These are phyloP conservation scores for Penicillium frequentans DNA, from an alignment of 2,329 filamentous ascomycete species.

Conservation along the genomic window DNA sequence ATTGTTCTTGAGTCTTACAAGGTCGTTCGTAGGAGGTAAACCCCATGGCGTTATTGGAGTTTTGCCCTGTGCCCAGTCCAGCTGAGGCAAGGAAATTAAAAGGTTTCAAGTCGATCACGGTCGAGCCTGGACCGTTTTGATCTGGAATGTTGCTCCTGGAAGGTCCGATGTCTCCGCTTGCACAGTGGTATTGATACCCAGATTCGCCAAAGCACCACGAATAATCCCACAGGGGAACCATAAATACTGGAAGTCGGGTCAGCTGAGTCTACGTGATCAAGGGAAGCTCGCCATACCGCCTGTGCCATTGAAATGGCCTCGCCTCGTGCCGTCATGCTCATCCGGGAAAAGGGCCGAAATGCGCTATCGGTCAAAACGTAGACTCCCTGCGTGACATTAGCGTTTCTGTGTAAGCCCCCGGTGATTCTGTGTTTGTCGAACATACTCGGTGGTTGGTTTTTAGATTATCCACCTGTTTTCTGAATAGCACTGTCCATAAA, in stretches of 20 bases:
- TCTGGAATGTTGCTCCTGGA: conserved; percentile 89
- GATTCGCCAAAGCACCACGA: conserved; percentile 82
- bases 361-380: conserved; percentile 93
- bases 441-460: conserved; percentile 92
- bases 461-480: conserved; percentile 97
- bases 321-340: conserved; percentile 78
- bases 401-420: not conserved
- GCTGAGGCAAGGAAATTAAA: not conserved
- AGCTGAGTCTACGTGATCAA: not conserved
- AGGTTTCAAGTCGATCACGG: conserved; percentile 45
- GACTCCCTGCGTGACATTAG: conserved; percentile 63
- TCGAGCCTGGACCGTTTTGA: conserved; percentile 76
- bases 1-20: not conserved
- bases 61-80: not conserved
- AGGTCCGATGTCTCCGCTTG: conserved; percentile 87
- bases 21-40: not conserved
- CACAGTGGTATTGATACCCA: conserved; percentile 88
- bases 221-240: conserved; percentile 96
- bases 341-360: conserved; percentile 84
- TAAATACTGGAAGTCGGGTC: conserved; percentile 64
- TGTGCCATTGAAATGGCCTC: conserved; percentile 74
- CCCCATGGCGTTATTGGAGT: not conserved
- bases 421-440: not conserved
- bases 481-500: conserved; percentile 89
- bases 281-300: conserved; percentile 58